A percentile compares a stretch with the other conserved stretches of the same genome.
Evolutionary conservation across 768 basidiomycete genomes (phyloP).

Genomic region (Mycena floridula): DNA sequence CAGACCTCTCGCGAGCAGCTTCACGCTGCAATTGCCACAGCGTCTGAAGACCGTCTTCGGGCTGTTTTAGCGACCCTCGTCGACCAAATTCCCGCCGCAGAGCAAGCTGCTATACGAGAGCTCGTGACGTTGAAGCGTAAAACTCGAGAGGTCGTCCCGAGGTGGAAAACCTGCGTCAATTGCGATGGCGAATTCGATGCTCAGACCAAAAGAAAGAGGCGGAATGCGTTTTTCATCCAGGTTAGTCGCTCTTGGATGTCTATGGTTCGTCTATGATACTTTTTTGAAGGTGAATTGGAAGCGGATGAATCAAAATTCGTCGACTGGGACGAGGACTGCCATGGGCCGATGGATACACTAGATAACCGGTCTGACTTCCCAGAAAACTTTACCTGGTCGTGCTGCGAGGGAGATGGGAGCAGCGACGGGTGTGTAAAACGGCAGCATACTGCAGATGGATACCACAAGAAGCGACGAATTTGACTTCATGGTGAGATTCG

Average conservation of each 20-base stretch:
- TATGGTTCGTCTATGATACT: background rate
- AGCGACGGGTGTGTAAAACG: conserved; percentile 35
- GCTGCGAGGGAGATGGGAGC: conserved; percentile 35
- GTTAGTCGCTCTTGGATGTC: conserved; percentile 21
- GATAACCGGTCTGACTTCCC: conserved; percentile 34
- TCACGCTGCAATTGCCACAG: conserved; percentile 32
- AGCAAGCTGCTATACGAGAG: conserved; percentile 35
- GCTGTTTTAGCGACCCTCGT: conserved; percentile 31
- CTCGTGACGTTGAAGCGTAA: conserved; percentile 33
- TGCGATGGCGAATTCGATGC: conserved; percentile 44
- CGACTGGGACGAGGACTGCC: conserved; percentile 43
- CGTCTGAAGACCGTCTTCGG: conserved; percentile 39
- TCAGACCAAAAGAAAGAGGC: conserved; percentile 26
- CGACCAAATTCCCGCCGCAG: conserved; percentile 32
- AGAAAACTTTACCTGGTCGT: conserved; percentile 45
- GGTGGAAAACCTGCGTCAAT: conserved; percentile 41
- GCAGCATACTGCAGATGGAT: no score
- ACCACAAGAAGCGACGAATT: no score
- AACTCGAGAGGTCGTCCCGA: conserved; percentile 28
- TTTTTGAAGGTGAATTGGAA: conserved; percentile 31
- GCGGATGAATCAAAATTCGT: conserved; percentile 31
- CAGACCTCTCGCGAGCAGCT: conserved; percentile 35
- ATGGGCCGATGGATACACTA: conserved; percentile 39
- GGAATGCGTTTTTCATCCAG: conserved; percentile 47
- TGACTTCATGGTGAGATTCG: no score